Percentiles rank a stretch among this genome's conserved stretches.
These are phyloP conservation scores for Mallotus nudiflorus DNA, from an alignment of 345 rosid genomes.

Conservation along the genomic window DNA sequence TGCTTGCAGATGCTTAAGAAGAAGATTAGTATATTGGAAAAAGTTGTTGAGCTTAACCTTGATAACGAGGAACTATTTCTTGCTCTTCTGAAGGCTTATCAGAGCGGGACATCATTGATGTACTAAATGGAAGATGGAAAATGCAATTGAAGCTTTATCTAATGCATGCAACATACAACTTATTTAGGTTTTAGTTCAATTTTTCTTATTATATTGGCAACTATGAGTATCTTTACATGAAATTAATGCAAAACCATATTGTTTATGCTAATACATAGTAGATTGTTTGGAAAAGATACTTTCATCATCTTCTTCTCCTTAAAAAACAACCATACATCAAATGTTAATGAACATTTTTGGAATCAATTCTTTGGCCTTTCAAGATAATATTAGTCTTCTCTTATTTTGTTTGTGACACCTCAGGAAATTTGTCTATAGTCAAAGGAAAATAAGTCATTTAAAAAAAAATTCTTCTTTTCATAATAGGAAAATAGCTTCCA, in stretches of 20 bases:
- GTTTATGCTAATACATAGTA: neutral
- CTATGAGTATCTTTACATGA: slow-evolving; percentile 16
- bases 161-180: slow-evolving; percentile 74
- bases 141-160: slow-evolving; percentile 85
- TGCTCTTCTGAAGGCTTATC: slow-evolving; percentile 81
- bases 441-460: neutral
- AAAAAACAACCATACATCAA: neutral
- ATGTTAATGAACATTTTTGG: neutral
- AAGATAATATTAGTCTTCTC: no score
- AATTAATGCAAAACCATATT: slow-evolving; percentile 7
- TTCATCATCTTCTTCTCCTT: neutral
- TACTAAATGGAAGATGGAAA: slow-evolving; percentile 83
- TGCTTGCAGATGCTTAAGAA: slow-evolving; percentile 85
- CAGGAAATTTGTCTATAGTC: no score
- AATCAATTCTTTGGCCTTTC: neutral
- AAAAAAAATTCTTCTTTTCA: no score
- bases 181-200: slow-evolving; percentile 87
- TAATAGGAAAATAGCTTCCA: no score
- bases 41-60: slow-evolving; percentile 84
- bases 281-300: neutral
- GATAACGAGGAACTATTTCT: slow-evolving; percentile 79
- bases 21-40: slow-evolving; percentile 91
- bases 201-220: neutral
- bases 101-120: slow-evolving; percentile 71
- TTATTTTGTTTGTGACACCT: no score